Evolutionary conservation across 2,329 filamentous ascomycete species (phyloP), one percentile per base, ranked within the genome.

Genomic region (Akanthomyces lecanii): DNA sequence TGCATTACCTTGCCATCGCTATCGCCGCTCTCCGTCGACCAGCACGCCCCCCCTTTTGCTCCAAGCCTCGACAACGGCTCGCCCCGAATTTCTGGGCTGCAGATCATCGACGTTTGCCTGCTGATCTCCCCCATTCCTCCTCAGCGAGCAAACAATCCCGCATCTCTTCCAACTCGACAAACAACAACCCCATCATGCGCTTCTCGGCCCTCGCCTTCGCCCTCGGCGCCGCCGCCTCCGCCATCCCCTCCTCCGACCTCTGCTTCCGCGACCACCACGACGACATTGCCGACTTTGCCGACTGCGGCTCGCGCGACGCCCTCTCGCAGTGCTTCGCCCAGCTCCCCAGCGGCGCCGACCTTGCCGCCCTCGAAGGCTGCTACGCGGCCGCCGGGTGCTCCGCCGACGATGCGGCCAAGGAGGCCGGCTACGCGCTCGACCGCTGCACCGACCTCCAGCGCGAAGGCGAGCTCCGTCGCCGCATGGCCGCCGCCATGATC

Each of bases 231-330:
- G 68, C 72, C 66, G 63, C 71, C 30, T 67, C 70, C 64, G 70
- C 73, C 66, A 61, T 72, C 66, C 67, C 73, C 68, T 57, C 61
- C 14, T 36, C 59, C 18, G 60, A 65, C 51, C 73, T 76, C 68
- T 82, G 81, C 68, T 69, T 84, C 61, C 70, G 71, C 56, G 65
- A 70, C 59, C 71, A 77, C 66, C 73, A 76, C 65, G 61, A 66
- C 28, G 72, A 77, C 56, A 73, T 84, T 55, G 77, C 79, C 53
- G 65, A 63, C 18, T 70, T 72, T 45, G 73, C 80, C 16, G 73
- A 73, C 60, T 84, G 82, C 70, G 81, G 79, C 53, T 70, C 81
- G 67, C 69, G 70, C 63, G 72, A 71, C 62, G 73, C 76, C 45
- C 73, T 84, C 65, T 69, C 72, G 58, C 64, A 73, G 67, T 85